Evolutionary conservation across 805 yeast genomes (phyloP).

Genomic region (Wickerhamiella brachini): DNA sequence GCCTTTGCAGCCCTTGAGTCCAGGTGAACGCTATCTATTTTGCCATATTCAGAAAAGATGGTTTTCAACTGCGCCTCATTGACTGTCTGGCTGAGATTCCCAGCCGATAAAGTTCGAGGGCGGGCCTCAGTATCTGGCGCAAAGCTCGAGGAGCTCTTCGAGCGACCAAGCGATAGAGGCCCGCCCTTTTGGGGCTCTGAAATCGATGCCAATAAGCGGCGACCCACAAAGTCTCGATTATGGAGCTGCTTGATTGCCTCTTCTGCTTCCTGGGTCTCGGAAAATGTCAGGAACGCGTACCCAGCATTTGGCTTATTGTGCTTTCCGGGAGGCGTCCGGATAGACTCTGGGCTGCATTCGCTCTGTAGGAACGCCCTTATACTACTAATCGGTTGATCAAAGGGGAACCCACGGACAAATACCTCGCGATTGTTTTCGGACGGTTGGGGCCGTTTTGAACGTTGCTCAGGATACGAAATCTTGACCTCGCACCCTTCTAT

Average conservation of each 20-base stretch:
- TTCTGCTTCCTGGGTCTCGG: not conserved
- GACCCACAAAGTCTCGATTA: conserved; percentile 24
- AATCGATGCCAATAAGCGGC: not conserved
- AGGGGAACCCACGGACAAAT: conserved; percentile 5
- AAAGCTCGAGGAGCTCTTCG: not conserved
- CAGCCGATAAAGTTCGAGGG: not conserved
- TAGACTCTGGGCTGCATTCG: not conserved
- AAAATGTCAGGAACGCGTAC: conserved; percentile 20
- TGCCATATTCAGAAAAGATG: not conserved
- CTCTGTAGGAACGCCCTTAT: not conserved
- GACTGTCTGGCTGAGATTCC: not conserved
- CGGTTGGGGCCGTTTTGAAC: not conserved
- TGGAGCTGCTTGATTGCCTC: not conserved
- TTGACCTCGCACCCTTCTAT: not conserved
- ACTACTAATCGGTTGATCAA: not conserved
- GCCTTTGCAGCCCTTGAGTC: conserved; percentile 21
- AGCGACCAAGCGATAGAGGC: too few species aligned
- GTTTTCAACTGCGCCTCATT: not conserved
- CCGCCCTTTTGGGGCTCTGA: not conserved
- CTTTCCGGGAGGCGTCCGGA: not conserved
- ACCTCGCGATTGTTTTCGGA: conserved; percentile 5
- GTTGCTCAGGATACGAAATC: conserved; percentile 3
- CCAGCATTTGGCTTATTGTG: conserved; percentile 2
- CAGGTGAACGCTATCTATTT: not conserved
- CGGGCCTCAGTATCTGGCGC: not conserved